phyloP scores from a whole-genome alignment of 805 yeast genomes.

The Wickerhamiella kazuoi region DNA sequence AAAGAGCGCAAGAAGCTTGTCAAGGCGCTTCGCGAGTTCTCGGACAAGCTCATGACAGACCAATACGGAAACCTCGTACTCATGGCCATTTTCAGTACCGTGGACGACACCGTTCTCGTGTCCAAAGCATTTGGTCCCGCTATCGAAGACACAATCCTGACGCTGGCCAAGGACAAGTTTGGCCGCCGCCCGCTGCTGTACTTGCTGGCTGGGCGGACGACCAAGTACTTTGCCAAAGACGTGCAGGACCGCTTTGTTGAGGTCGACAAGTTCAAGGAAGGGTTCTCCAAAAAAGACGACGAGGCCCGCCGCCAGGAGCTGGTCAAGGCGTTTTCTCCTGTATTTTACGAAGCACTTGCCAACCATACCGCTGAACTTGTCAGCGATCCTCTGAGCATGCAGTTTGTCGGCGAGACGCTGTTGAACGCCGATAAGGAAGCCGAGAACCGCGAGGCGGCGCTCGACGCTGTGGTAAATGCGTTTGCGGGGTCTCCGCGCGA shows the following conservation, averaged over 20 bases:
- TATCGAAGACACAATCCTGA: slow-evolving; percentile 30
- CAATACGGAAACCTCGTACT: slow-evolving; percentile 76
- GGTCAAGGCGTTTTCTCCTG: slow-evolving; percentile 44
- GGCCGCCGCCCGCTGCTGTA: slow-evolving; percentile 82
- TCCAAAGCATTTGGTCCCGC: slow-evolving; percentile 54
- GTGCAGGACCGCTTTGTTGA: slow-evolving; percentile 38
- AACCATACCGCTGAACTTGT: slow-evolving; percentile 36
- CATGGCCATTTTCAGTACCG: slow-evolving; percentile 61
- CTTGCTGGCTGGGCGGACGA: slow-evolving; percentile 58
- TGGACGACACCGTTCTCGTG: slow-evolving; percentile 82
- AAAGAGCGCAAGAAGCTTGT: slow-evolving; percentile 76
- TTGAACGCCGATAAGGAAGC: slow-evolving; percentile 34
- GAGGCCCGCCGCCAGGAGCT: slow-evolving; percentile 59
- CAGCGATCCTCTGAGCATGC: slow-evolving; percentile 46
- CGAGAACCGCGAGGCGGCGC: slow-evolving; percentile 24
- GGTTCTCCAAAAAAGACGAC: slow-evolving; percentile 74
- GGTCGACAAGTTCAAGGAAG: slow-evolving; percentile 42
- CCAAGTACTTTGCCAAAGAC: slow-evolving; percentile 62
- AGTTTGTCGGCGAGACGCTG: slow-evolving; percentile 60
- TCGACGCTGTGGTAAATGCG: slow-evolving; percentile 36
- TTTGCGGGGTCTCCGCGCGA: slow-evolving; percentile 40
- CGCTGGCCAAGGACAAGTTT: slow-evolving; percentile 48
- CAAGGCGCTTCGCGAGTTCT: slow-evolving; percentile 57
- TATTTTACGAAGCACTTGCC: slow-evolving; percentile 38
- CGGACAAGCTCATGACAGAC: slow-evolving; percentile 56